Evolutionary conservation across 371 early-diverging fungal genomes (phyloP).

Genomic region (Vavraia culicis): DNA sequence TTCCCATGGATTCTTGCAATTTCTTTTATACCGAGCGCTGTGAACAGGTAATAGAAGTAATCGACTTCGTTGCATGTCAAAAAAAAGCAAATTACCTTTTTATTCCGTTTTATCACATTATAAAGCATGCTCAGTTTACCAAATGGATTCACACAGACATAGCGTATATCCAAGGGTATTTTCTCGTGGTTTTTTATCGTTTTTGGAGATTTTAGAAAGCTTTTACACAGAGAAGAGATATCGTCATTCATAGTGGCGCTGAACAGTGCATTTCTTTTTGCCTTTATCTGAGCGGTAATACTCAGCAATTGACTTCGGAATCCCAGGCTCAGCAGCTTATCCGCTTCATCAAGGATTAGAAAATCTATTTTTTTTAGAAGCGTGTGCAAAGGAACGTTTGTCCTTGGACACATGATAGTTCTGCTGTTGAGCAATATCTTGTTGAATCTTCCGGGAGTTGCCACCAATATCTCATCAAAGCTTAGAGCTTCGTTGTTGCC

Average conservation of each 20-base stretch:
- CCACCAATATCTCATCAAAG: conserved; percentile 86
- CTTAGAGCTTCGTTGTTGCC: conserved; percentile 43
- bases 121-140: conserved; percentile 59
- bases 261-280: no score
- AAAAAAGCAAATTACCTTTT: conserved; percentile 70
- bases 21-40: conserved; percentile 57
- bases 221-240: no score
- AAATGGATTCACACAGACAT: conserved; percentile 26
- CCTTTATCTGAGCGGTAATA: conserved; percentile 46
- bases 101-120: conserved; percentile 45
- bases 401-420: conserved; percentile 28
- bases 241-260: no score
- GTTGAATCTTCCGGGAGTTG: conserved; percentile 85
- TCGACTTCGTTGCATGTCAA: conserved; percentile 81
- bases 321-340: conserved; percentile 80
- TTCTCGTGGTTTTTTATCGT: conserved; percentile 57
- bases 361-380: conserved; percentile 44
- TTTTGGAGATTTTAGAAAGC: conserved; percentile 38
- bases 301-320: conserved; percentile 75
- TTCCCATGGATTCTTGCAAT: conserved; percentile 62
- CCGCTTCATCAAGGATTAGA: conserved; percentile 91
- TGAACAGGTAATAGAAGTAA: conserved; percentile 60
- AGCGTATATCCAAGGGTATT: conserved; percentile 62
- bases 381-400: no score
- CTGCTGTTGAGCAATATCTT: conserved; percentile 70